Base-by-base conservation (phyloP, 495 filamentous ascomycete species). In the Aspergillus affinis region DNA sequence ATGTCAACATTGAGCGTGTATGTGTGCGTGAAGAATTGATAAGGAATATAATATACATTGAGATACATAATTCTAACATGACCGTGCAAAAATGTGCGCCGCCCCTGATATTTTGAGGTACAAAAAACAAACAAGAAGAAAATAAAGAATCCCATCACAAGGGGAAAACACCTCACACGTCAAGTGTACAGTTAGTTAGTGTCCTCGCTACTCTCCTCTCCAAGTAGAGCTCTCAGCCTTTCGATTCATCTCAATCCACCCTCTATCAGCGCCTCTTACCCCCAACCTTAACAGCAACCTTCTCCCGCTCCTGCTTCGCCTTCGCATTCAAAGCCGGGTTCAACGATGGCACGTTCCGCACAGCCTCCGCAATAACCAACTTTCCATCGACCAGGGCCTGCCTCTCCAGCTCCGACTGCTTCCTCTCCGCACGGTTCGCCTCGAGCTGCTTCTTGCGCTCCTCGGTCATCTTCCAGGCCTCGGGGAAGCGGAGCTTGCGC, bases 391-490 rank as follows among this genome's bases (percentile, higher is more conserved):
- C 71, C 29, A 71, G 58, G 18, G 55, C 63, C 8, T 55, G 50
- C 44, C 71, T 62, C 30, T 69, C 64, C 44, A 69, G 36, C 48
- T 75, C 69, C 8, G 48, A 61, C n/a, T 51, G 51, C 8, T 65
- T 30, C 19, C 78, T 69, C 67, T 84, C 69, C 48, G 76, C 67
- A 45, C 90, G 83, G 44, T 78, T 75, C 41, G 78, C 84, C 46
- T 82, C 82, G 50, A 97, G 72, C 68, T 87, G 79, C 65, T 77
- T 70, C 69, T 78, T 85, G 61, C 91, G 82, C 74, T 86, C 80
- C 57, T 84, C 77, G 6, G 86, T 91, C 84, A 97, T 76, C 46
- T 78, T 81, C 94, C 94, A 98, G 55, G 84, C 81, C 59, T 84
- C 79, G 1, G 94, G 94, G 77, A 97, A 98, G 57, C 75, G 82